Evolutionary conservation across 2,329 filamentous ascomycete species (phyloP).

Genomic region (Fusarium papillatum): DNA sequence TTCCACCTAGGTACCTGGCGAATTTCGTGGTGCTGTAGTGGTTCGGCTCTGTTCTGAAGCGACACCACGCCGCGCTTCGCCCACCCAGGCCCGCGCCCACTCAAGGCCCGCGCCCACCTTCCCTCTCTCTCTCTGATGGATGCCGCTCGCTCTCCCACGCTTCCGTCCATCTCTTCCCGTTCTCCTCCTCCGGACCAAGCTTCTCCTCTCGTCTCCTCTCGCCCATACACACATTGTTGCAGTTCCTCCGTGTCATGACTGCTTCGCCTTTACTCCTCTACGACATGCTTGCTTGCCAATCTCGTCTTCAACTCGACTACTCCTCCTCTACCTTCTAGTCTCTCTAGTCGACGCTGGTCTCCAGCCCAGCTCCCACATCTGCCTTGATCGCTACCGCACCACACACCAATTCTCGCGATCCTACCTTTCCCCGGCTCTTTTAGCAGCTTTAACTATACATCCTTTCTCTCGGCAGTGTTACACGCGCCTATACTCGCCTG

Average conservation of each 20-base stretch:
- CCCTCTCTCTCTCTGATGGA: slow-evolving; percentile 27
- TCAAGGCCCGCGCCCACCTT: slow-evolving; percentile 35
- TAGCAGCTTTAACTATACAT: slow-evolving; percentile 1
- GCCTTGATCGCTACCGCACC: slow-evolving; percentile 26
- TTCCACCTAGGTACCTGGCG: slow-evolving; percentile 13
- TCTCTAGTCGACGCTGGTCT: slow-evolving; percentile 35
- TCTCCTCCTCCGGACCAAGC: slow-evolving; percentile 38
- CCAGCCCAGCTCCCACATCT: slow-evolving; percentile 27
- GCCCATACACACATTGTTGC: slow-evolving; percentile 30
- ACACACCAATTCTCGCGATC: slow-evolving; percentile 37
- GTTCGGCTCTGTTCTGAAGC: slow-evolving; percentile 21
- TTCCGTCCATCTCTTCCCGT: slow-evolving; percentile 20
- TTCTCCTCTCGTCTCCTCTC: slow-evolving; percentile 47
- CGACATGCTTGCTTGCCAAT: slow-evolving; percentile 47
- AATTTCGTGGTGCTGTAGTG: slow-evolving; percentile 18
- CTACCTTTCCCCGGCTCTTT: slow-evolving; percentile 11
- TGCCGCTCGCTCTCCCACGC: slow-evolving; percentile 19
- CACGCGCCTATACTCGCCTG: slow-evolving; percentile 12
- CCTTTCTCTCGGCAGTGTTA: slow-evolving; percentile 2
- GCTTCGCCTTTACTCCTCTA: slow-evolving; percentile 29
- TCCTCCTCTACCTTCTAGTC: slow-evolving; percentile 41
- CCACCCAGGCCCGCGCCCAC: slow-evolving; percentile 8
- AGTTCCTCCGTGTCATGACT: slow-evolving; percentile 38
- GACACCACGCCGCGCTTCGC: slow-evolving; percentile 14
- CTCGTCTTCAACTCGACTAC: slow-evolving; percentile 38